A percentile compares a stretch with the other conserved stretches of the same genome.
These are phyloP conservation scores for Pilobolus umbonatus DNA, from an alignment of 192 early-diverging fungal species.

Conservation along the genomic window DNA sequence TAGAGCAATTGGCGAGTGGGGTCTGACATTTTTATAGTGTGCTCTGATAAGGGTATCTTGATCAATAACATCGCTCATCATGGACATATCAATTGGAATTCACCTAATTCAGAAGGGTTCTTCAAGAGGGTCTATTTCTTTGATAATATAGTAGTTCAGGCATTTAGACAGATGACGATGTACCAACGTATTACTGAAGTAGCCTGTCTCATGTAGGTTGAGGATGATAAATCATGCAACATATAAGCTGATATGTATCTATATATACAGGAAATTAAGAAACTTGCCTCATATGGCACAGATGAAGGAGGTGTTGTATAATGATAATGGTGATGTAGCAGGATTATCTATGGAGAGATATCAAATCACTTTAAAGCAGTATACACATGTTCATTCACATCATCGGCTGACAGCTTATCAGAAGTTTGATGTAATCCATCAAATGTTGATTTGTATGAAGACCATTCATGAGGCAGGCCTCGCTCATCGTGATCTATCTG, in stretches of 20 bases:
- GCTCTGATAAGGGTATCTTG: slow-evolving; percentile 13
- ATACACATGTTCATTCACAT: slow-evolving; percentile 48
- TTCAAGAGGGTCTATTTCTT: slow-evolving; percentile 57
- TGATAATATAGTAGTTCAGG: slow-evolving; percentile 50
- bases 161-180: slow-evolving; percentile 56
- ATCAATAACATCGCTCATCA: slow-evolving; percentile 17
- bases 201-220: slow-evolving; percentile 50
- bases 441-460: slow-evolving; percentile 50
- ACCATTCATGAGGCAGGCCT: slow-evolving; percentile 49
- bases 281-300: slow-evolving; percentile 48
- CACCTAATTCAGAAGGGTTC: slow-evolving; percentile 47
- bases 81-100: slow-evolving; percentile 25
- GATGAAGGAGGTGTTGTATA: slow-evolving; percentile 47
- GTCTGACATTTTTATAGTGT: slow-evolving; percentile 5
- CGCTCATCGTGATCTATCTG: slow-evolving; percentile 54
- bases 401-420: slow-evolving; percentile 47
- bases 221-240: neutral
- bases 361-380: slow-evolving; percentile 50
- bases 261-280: slow-evolving; percentile 33
- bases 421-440: slow-evolving; percentile 45
- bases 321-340: slow-evolving; percentile 47
- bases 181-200: slow-evolving; percentile 52
- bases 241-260: neutral
- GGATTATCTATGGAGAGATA: slow-evolving; percentile 59
- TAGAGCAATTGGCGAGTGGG: neutral